These are phyloP conservation scores for Ophiostoma fasciatum DNA, from an alignment of 2,329 filamentous ascomycete genomes.

Conservation along the genomic window DNA sequence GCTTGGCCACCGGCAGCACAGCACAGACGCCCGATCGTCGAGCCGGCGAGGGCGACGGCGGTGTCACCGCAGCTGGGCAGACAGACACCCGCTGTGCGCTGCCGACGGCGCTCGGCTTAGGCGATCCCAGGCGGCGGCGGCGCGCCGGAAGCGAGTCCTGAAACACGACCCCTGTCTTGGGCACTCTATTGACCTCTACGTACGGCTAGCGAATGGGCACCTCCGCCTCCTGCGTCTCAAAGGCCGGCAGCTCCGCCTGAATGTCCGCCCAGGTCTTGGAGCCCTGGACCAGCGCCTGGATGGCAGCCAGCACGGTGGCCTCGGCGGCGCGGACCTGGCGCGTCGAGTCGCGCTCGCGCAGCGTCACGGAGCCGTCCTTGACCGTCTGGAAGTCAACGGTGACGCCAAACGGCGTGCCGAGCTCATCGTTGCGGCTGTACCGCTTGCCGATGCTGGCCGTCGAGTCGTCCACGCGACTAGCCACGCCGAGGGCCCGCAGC, in stretches of 20 bases:
- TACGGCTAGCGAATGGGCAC: slow-evolving; percentile 7
- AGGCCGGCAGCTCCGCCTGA: slow-evolving; percentile 63
- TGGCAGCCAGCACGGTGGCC: slow-evolving; percentile 66
- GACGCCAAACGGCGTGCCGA: slow-evolving; percentile 85
- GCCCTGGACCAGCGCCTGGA: slow-evolving; percentile 34
- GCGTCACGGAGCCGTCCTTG: slow-evolving; percentile 72
- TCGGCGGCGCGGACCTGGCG: slow-evolving; percentile 77
- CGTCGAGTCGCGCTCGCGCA: slow-evolving; percentile 81
- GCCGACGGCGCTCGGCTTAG: too few species aligned
- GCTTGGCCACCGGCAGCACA: too few species aligned
- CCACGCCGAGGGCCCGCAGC: slow-evolving; percentile 62
- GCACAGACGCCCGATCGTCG: too few species aligned
- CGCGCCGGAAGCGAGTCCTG: too few species aligned
- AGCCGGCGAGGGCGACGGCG: too few species aligned
- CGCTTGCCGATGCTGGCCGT: slow-evolving; percentile 89
- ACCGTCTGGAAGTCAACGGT: slow-evolving; percentile 94
- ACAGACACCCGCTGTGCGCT: too few species aligned
- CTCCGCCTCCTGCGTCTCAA: slow-evolving; percentile 56
- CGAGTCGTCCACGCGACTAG: slow-evolving; percentile 78
- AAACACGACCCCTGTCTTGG: neutral
- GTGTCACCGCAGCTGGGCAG: too few species aligned
- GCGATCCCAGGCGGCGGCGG: too few species aligned
- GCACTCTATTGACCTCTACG: too few species aligned
- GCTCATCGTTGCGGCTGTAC: slow-evolving; percentile 87
- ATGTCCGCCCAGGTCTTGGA: slow-evolving; percentile 53